phyloP scores from a whole-genome alignment of 225 moss, liverwort and hornwort species.

The Physcomitrellopsis africana region DNA sequence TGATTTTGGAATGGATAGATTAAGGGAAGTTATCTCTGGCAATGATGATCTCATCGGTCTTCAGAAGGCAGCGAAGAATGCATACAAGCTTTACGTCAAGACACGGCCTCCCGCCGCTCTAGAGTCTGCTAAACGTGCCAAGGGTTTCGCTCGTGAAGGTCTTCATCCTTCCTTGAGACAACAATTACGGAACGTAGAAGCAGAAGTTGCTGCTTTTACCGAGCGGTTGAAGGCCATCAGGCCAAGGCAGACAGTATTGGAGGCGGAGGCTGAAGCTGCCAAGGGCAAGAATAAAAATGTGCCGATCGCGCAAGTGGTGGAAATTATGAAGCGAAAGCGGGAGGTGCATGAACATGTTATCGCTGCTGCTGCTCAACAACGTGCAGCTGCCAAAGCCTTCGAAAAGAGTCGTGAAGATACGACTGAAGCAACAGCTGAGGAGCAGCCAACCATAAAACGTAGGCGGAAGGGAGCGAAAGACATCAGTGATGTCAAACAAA shows the following conservation, averaged over 20 bases:
- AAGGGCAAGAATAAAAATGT: slow-evolving; percentile 79
- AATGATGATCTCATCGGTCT: slow-evolving; percentile 71
- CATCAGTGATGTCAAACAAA: slow-evolving; percentile 35
- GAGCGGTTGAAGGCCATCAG: slow-evolving; percentile 84
- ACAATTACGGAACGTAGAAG: slow-evolving; percentile 65
- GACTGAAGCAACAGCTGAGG: slow-evolving; percentile 31
- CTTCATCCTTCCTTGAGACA: slow-evolving; percentile 78
- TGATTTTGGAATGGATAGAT: slow-evolving; percentile 81
- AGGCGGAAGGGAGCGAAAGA: slow-evolving; percentile 59
- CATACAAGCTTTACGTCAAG: slow-evolving; percentile 78
- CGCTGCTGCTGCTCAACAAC: slow-evolving; percentile 73
- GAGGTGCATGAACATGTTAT: slow-evolving; percentile 92
- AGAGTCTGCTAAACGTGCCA: slow-evolving; percentile 86
- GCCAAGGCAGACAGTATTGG: slow-evolving; percentile 91
- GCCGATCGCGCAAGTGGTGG: slow-evolving; percentile 63
- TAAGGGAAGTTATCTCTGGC: slow-evolving; percentile 68
- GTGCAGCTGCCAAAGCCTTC: slow-evolving; percentile 75
- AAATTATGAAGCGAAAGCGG: slow-evolving; percentile 96
- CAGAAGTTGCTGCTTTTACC: slow-evolving; percentile 89
- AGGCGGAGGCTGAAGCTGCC: slow-evolving; percentile 83
- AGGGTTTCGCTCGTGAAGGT: slow-evolving; percentile 82
- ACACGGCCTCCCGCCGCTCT: slow-evolving; percentile 81
- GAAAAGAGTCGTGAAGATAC: slow-evolving; percentile 50
- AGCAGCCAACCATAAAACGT: slow-evolving; percentile 47
- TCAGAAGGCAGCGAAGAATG: slow-evolving; percentile 82